phyloP scores from a whole-genome alignment of 2,329 filamentous ascomycete genomes.

The Calcarisporium arbuscula region DNA sequence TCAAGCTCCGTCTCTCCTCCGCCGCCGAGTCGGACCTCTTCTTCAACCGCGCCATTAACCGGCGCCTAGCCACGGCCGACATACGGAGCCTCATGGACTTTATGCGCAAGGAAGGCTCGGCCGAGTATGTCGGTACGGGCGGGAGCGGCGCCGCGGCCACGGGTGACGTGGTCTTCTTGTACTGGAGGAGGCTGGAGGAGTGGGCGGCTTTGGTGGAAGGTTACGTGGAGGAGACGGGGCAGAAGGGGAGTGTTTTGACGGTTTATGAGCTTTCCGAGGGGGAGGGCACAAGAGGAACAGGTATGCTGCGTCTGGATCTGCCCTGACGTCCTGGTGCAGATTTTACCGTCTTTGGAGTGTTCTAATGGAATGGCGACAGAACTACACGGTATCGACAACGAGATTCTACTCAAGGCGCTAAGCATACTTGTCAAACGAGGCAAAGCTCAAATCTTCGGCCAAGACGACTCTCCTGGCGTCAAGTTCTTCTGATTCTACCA shows the following conservation, averaged over 20 bases:
- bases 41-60: conserved; percentile 47
- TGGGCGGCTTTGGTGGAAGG: conserved; percentile 75
- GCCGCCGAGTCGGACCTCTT: conserved; percentile 52
- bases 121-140: conserved; percentile 54
- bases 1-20: conserved; percentile 60
- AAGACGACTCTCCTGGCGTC: conserved; percentile 80
- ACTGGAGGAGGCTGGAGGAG: conserved; percentile 82
- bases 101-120: conserved; percentile 53
- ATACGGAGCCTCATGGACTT: conserved; percentile 52
- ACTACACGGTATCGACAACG: conserved; percentile 81
- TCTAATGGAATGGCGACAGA: no score
- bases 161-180: conserved; percentile 60
- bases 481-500: conserved; percentile 75
- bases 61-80: conserved; percentile 43
- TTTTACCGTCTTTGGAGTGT: no score
- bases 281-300: conserved; percentile 66
- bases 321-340: conserved; percentile 7
- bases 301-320: conserved; percentile 36
- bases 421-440: conserved; percentile 79
- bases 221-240: conserved; percentile 83
- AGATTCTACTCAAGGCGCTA: conserved; percentile 73
- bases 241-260: conserved; percentile 84
- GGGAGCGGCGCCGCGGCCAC: conserved; percentile 18
- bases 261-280: conserved; percentile 87
- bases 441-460: conserved; percentile 89